Conservation (phyloP, 2,329 filamentous ascomycete species). For the Tolypocladium endophyticum region DNA sequence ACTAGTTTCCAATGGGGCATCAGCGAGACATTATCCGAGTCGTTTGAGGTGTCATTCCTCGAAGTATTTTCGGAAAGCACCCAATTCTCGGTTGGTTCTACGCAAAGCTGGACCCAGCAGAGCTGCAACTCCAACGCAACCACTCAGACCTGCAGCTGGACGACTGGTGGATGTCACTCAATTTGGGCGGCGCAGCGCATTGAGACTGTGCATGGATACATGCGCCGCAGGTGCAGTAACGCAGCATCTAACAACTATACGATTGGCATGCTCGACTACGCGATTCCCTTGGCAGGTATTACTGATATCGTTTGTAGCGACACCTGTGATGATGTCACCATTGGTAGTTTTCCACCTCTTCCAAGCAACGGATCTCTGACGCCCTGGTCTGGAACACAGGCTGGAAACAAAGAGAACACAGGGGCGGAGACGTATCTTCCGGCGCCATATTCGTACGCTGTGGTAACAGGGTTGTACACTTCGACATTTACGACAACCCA, state of each 20-base stretch:
- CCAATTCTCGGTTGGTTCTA: constrained; percentile 26
- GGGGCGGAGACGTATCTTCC: not conserved
- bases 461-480: not conserved
- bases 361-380: not conserved
- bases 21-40: not conserved
- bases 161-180: not conserved
- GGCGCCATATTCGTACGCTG: not conserved
- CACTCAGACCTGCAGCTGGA: not conserved
- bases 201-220: not conserved
- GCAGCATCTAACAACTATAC: not conserved
- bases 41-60: not conserved
- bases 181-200: not conserved
- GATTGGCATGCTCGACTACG: not conserved
- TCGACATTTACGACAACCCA: not conserved
- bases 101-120: constrained; percentile 40
- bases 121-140: constrained; percentile 10
- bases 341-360: not conserved
- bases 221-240: not conserved
- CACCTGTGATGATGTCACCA: not conserved
- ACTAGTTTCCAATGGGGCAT: not conserved
- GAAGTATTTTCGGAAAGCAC: not conserved
- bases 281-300: not conserved
- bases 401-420: not conserved
- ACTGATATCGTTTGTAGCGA: not conserved
- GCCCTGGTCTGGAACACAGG: not conserved